Conservation (phyloP, 495 filamentous ascomycete species). For the Copromyces sp. region DNA sequence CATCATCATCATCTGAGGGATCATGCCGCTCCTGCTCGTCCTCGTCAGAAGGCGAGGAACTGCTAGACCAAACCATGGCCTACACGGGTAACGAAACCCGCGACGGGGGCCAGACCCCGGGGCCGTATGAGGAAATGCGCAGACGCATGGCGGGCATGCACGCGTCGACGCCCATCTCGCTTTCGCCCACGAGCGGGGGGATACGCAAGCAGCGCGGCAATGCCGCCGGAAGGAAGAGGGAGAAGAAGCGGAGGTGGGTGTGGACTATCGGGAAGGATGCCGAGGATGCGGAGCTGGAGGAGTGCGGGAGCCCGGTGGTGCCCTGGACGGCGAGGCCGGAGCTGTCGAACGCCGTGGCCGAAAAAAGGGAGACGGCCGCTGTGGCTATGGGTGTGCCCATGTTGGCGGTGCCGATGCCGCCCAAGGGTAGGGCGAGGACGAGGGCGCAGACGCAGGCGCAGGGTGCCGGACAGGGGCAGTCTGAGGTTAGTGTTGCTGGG, state of each 20-base stretch:
- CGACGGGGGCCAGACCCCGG: conserved; percentile 45
- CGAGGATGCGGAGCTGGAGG: conserved; percentile 31
- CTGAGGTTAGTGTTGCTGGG: background rate
- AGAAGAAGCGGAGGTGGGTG: conserved; percentile 43
- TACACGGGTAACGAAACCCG: conserved; percentile 37
- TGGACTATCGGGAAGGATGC: conserved; percentile 41
- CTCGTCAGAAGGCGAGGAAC: conserved; percentile 14
- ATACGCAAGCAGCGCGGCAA: conserved; percentile 30
- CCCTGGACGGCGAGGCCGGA: conserved; percentile 4
- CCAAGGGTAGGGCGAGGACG: background rate
- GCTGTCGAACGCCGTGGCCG: background rate
- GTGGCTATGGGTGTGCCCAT: conserved; percentile 7
- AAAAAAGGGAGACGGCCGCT: background rate
- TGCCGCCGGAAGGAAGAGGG: conserved; percentile 25
- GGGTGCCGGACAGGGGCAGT: too few species aligned
- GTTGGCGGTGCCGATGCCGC: conserved; percentile 8
- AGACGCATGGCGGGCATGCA: conserved; percentile 37
- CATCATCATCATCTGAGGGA: conserved; percentile 5
- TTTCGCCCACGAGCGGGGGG: conserved; percentile 22
- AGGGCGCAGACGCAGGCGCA: background rate
- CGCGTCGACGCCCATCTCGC: conserved; percentile 22
- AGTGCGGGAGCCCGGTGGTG: conserved; percentile 27
- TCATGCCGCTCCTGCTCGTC: conserved; percentile 17
- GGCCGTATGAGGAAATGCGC: conserved; percentile 49
- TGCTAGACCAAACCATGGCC: conserved; percentile 38